Percentiles rank a stretch among this genome's conserved stretches.
These are phyloP conservation scores for Magnusiomyces suaveolens DNA, from an alignment of 1,139 yeast species.

Conservation along the genomic window DNA sequence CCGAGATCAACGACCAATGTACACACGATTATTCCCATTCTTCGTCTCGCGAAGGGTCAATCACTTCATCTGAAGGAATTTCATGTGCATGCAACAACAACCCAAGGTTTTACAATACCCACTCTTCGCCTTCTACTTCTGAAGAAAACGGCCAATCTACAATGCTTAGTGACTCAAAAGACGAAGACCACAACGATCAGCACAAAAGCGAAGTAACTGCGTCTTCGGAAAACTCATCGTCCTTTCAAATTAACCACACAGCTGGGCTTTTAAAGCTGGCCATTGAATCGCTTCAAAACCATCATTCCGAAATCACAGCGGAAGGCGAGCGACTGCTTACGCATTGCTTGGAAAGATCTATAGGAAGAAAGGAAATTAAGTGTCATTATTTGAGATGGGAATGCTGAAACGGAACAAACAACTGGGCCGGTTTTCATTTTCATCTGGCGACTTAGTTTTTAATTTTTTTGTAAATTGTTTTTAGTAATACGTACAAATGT, in stretches of 20 bases:
- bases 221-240: neutral
- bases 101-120: neutral
- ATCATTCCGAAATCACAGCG: slow-evolving; percentile 27
- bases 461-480: neutral
- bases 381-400: slow-evolving; percentile 15
- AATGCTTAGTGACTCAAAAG: neutral
- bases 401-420: neutral
- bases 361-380: slow-evolving; percentile 24
- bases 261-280: slow-evolving; percentile 30
- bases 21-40: too few species aligned
- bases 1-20: too few species aligned
- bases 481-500: neutral
- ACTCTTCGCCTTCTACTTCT: neutral
- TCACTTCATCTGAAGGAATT: neutral
- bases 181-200: neutral
- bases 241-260: slow-evolving; percentile 18
- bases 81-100: neutral
- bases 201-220: neutral
- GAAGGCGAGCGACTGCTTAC: slow-evolving; percentile 28
- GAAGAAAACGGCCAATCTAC: neutral
- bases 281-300: slow-evolving; percentile 21
- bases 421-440: neutral
- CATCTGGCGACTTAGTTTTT: too few species aligned
- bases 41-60: too few species aligned
- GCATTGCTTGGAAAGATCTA: slow-evolving; percentile 28